These are phyloP conservation scores for Geotrichum ghanense DNA, from an alignment of 805 yeast species.

Conservation along the genomic window DNA sequence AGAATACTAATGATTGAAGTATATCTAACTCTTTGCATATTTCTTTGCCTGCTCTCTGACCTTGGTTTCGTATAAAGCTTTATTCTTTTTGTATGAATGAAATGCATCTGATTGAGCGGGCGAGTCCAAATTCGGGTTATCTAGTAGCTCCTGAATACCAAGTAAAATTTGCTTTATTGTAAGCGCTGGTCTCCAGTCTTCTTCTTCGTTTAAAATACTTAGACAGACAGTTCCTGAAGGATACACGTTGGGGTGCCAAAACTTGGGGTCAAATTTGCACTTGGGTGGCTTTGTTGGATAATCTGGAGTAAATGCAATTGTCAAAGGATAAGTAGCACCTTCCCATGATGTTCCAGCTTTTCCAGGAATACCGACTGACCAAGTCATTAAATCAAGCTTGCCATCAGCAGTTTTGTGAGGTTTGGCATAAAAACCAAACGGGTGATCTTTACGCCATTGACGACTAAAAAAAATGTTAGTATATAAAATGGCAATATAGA, in stretches of 20 bases:
- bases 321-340: conserved; percentile 78
- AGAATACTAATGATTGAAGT: too few relatives aligned
- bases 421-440: conserved; percentile 92
- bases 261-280: conserved; percentile 76
- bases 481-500: background rate
- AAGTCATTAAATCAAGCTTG: conserved; percentile 64
- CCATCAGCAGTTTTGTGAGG: conserved; percentile 79
- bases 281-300: conserved; percentile 97
- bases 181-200: conserved; percentile 97
- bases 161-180: conserved; percentile 78
- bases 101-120: conserved; percentile 97
- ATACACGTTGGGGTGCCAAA: conserved; percentile 94
- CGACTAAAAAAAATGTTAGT: conserved; percentile 40
- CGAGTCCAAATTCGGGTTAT: conserved; percentile 84
- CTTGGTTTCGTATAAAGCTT: conserved; percentile 56
- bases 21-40: conserved; percentile 35
- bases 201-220: conserved; percentile 84
- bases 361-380: conserved; percentile 98
- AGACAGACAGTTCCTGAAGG: conserved; percentile 96
- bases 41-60: conserved; percentile 72
- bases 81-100: conserved; percentile 60
- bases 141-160: conserved; percentile 86
- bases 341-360: conserved; percentile 79
- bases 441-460: conserved; percentile 97
- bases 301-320: conserved; percentile 71